phyloP scores from a whole-genome alignment of 2,329 filamentous ascomycete species.

The Ceratocystis harringtonii region DNA sequence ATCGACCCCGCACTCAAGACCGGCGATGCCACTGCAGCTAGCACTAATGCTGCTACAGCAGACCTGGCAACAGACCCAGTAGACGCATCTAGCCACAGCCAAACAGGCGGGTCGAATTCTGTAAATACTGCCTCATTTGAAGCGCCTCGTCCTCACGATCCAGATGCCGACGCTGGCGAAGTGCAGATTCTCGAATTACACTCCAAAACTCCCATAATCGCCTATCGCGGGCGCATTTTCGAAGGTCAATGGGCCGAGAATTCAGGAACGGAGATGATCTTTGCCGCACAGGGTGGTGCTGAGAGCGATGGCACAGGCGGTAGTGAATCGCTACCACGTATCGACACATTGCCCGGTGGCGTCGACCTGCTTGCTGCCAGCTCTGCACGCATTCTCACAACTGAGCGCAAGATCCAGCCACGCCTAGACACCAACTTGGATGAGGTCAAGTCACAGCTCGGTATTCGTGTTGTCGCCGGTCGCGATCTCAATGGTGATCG shows the following conservation, averaged over 20 bases:
- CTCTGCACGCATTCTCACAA: conserved; percentile 53
- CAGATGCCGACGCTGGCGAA: conserved; percentile 23
- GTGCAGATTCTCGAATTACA: conserved; percentile 79
- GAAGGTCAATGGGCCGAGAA: conserved; percentile 69
- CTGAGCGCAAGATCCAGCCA: conserved; percentile 43
- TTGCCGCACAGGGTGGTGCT: conserved; percentile 33
- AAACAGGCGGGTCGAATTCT: not conserved
- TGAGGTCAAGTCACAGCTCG: conserved; percentile 27
- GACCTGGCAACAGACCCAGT: not conserved
- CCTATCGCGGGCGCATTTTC: conserved; percentile 65
- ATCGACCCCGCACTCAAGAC: not conserved
- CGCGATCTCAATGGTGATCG: conserved; percentile 35
- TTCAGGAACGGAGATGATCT: conserved; percentile 70
- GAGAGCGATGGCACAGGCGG: conserved; percentile 26
- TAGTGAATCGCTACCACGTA: conserved; percentile 26
- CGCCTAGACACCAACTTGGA: conserved; percentile 25
- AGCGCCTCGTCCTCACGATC: not conserved
- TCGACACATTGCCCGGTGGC: conserved; percentile 39
- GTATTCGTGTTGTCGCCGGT: conserved; percentile 32
- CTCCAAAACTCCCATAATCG: conserved; percentile 58
- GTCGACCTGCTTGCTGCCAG: conserved; percentile 61
- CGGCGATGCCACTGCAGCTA: not conserved
- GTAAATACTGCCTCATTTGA: not conserved
- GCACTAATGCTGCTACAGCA: not conserved
- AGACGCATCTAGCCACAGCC: not conserved